phyloP scores from a whole-genome alignment of 148 eudicot species.

The Cornus florida region DNA sequence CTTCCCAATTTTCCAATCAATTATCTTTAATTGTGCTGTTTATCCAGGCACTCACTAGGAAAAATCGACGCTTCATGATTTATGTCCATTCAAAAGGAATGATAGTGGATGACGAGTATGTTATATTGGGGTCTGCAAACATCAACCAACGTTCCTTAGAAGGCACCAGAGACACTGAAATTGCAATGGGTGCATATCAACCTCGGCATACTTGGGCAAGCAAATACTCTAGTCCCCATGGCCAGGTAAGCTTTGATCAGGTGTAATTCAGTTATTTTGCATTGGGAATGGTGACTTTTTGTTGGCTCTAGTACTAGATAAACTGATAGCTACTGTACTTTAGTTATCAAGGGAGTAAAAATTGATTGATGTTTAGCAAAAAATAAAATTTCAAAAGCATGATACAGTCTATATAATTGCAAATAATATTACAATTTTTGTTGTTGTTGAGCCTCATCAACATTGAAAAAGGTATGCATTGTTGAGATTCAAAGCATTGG shows the following conservation, averaged over 20 bases:
- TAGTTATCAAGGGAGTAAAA: neutral
- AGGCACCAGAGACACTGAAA: slow-evolving; percentile 90
- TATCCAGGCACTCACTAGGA: slow-evolving; percentile 45
- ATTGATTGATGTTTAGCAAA: neutral
- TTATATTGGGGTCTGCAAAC: slow-evolving; percentile 67
- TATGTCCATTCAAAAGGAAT: slow-evolving; percentile 95
- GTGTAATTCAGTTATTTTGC: neutral
- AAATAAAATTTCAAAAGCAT: neutral
- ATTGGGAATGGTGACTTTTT: neutral
- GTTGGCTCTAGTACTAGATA: neutral
- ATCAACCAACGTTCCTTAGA: slow-evolving; percentile 92
- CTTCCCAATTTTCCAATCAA: neutral
- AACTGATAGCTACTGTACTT: neutral
- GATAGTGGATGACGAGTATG: slow-evolving; percentile 66
- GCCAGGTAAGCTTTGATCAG: slow-evolving; percentile 53
- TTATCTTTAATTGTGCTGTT: neutral
- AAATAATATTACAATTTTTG: neutral
- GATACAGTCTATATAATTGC: neutral
- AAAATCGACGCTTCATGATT: slow-evolving; percentile 78
- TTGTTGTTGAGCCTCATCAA: neutral
- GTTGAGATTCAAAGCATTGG: neutral
- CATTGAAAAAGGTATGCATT: neutral
- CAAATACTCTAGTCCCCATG: slow-evolving; percentile 44
- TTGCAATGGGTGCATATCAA: slow-evolving; percentile 94
- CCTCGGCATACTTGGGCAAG: slow-evolving; percentile 72